phyloP scores from a whole-genome alignment of 2,329 filamentous ascomycete genomes.

The Westerdykella sp. region DNA sequence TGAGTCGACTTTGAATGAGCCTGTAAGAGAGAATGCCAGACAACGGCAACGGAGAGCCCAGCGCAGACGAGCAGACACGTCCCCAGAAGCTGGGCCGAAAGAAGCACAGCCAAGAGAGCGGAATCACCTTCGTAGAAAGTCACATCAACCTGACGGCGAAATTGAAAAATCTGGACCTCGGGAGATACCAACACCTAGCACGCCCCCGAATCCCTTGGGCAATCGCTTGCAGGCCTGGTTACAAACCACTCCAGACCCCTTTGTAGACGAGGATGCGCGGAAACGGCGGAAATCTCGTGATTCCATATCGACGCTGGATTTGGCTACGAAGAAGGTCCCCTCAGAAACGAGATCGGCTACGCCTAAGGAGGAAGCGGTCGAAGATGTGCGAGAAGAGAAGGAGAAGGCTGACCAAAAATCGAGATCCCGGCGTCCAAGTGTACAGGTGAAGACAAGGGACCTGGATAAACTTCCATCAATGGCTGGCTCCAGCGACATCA shows the following conservation, averaged over 20 bases:
- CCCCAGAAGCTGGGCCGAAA: conserved; percentile 19
- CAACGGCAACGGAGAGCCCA: conserved; percentile 23
- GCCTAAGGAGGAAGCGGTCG: conserved; percentile 12
- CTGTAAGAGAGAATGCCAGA: conserved; percentile 8
- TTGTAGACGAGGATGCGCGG: conserved; percentile 43
- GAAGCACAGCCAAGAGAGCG: conserved; percentile 13
- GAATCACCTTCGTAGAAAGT: conserved; percentile 20
- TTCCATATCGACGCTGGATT: conserved; percentile 23
- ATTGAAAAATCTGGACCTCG: conserved; percentile 11
- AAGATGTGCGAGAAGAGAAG: conserved; percentile 17
- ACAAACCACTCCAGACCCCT: conserved; percentile 50
- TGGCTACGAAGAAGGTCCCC: conserved; percentile 18
- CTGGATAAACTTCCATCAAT: conserved; percentile 18
- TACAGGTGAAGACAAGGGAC: conserved; percentile 19
- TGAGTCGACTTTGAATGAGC: conserved; percentile 15
- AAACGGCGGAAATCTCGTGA: conserved; percentile 28
- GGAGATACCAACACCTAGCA: conserved; percentile 21
- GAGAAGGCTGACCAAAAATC: conserved; percentile 23
- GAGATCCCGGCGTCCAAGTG: conserved; percentile 22
- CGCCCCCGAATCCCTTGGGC: conserved; percentile 42
- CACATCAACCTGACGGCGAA: conserved; percentile 20
- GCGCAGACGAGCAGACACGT: conserved; percentile 19
- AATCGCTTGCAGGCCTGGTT: conserved; percentile 59
- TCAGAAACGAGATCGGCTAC: conserved; percentile 22
- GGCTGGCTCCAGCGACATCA: neutral